Percentiles rank a stretch among this genome's conserved stretches.
Conservation (phyloP, 2,329 filamentous ascomycete species). For the Cryphonectria parasitica region DNA sequence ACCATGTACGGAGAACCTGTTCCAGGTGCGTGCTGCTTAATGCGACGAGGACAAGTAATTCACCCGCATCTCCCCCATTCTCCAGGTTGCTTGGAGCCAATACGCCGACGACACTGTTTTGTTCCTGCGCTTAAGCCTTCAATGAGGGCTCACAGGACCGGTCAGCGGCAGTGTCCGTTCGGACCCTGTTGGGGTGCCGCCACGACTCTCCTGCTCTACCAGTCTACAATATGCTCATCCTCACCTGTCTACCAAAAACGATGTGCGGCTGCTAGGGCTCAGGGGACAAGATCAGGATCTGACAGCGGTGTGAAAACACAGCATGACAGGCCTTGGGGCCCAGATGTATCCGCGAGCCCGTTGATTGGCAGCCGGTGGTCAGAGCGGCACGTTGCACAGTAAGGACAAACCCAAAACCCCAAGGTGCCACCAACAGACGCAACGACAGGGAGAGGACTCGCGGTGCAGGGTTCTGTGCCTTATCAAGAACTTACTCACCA, state of each 20-base stretch:
- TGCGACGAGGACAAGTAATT: not conserved
- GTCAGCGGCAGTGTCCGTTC: not conserved
- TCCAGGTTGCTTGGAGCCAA: not conserved
- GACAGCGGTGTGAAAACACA: slow-evolving; percentile 4
- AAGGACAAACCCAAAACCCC: not conserved
- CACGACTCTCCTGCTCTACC: not conserved
- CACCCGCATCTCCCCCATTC: not conserved
- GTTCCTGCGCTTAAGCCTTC: not conserved
- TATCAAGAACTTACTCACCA: slow-evolving; percentile 22
- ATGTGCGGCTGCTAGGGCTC: not conserved
- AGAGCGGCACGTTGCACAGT: not conserved
- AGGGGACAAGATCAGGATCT: not conserved
- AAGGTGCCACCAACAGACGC: slow-evolving; percentile 1
- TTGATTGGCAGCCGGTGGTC: not conserved
- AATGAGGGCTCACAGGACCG: not conserved
- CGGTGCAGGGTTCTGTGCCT: slow-evolving; percentile 2
- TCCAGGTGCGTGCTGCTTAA: not conserved
- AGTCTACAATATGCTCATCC: slow-evolving; percentile 5
- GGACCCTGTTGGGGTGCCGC: not conserved
- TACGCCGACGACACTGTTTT: not conserved
- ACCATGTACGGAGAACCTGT: not conserved
- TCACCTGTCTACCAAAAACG: not conserved
- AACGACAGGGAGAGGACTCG: slow-evolving; percentile 9
- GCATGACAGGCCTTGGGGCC: not conserved
- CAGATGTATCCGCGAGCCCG: not conserved